Evolutionary conservation across 768 basidiomycete genomes (phyloP).

Genomic region (Hydnomerulius pinastri): DNA sequence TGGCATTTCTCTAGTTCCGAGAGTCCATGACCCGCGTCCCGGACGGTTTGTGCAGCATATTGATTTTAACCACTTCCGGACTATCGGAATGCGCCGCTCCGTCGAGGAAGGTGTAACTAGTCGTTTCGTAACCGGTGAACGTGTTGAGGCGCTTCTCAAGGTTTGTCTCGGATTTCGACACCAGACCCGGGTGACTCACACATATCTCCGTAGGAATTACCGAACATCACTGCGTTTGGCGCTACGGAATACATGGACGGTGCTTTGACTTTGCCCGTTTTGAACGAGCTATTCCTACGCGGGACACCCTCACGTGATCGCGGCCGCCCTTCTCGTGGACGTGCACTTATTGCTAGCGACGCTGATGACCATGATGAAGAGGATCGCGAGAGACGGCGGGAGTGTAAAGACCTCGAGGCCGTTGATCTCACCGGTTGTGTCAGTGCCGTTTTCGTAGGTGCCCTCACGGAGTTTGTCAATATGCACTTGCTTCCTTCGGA

Average conservation of each 20-base stretch:
- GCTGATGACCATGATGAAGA: constrained; percentile 69
- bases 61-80: constrained; percentile 96
- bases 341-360: constrained; percentile 49
- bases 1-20: constrained; percentile 53
- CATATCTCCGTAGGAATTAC: constrained; percentile 68
- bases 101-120: constrained; percentile 87
- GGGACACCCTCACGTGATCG: constrained; percentile 71
- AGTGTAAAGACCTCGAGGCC: constrained; percentile 81
- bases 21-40: constrained; percentile 67
- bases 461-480: constrained; percentile 80
- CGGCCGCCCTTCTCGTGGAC: constrained; percentile 68
- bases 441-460: constrained; percentile 85
- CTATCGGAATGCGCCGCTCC: constrained; percentile 92
- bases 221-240: constrained; percentile 85
- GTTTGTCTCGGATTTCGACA: constrained; percentile 38
- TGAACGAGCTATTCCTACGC: constrained; percentile 89
- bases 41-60: constrained; percentile 83
- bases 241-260: constrained; percentile 99
- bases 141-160: constrained; percentile 78
- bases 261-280: constrained; percentile 78
- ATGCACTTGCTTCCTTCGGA: constrained; percentile 53
- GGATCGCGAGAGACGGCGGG: constrained; percentile 70
- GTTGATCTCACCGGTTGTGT: constrained; percentile 95
- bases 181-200: constrained; percentile 6
- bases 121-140: constrained; percentile 90